Evolutionary conservation across 257 asterid species (phyloP).

Genomic region (Solanum rostratum): DNA sequence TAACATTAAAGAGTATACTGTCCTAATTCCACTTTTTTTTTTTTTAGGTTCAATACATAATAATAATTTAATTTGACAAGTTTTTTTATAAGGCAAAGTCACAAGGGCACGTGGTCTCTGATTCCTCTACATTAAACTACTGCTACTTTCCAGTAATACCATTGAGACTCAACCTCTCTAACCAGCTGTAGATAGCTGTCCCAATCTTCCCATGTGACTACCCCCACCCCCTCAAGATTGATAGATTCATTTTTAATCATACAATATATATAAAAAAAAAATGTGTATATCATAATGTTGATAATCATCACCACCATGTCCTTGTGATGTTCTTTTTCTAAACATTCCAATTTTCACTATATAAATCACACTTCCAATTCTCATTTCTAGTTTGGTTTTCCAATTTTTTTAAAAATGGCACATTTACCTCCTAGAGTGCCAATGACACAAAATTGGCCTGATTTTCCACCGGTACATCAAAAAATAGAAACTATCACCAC

Average conservation of each 20-base stretch:
- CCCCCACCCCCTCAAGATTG: neutral
- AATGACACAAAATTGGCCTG: slow-evolving; percentile 47
- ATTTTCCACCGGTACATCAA: slow-evolving; percentile 23
- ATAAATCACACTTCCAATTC: neutral
- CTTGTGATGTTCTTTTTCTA: neutral
- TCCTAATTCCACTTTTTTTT: neutral
- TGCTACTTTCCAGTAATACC: slow-evolving; percentile 50
- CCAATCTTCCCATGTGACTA: slow-evolving; percentile 82
- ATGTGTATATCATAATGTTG: neutral
- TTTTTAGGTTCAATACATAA: neutral
- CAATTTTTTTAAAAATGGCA: slow-evolving; percentile 30
- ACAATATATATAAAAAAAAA: neutral
- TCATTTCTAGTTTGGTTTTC: neutral
- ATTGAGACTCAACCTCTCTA: slow-evolving; percentile 57
- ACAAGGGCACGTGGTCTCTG: slow-evolving; percentile 86
- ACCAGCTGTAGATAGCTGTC: slow-evolving; percentile 88
- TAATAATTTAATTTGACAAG: neutral
- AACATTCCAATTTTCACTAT: neutral
- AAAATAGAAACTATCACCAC: neutral
- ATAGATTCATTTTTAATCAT: neutral
- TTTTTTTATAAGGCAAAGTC: neutral
- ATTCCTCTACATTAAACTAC: slow-evolving; percentile 46
- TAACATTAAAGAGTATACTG: neutral
- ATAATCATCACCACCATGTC: neutral
- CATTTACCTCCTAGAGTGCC: slow-evolving; percentile 87